These are phyloP conservation scores for Tolypocladium ophioglossoides DNA, from an alignment of 2,329 filamentous ascomycete genomes.

Conservation along the genomic window DNA sequence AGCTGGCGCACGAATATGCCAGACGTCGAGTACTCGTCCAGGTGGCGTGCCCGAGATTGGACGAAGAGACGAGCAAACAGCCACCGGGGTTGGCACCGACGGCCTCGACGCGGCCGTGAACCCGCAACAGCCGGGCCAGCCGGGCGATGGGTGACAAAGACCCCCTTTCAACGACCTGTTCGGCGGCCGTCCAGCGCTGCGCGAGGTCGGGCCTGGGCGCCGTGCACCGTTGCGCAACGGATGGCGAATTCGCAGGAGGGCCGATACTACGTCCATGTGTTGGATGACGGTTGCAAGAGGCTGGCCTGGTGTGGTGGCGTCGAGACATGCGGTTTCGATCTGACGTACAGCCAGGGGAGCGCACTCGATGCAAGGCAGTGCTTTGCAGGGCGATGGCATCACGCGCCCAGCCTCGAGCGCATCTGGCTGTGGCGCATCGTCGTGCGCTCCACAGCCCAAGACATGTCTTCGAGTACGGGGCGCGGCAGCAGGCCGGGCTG, in stretches of 20 bases:
- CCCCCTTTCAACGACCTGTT: not conserved
- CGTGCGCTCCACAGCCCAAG: not conserved
- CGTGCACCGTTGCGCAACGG: not conserved
- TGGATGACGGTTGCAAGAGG: not conserved
- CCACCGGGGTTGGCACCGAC: not conserved
- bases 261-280: not conserved
- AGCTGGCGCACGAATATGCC: not conserved
- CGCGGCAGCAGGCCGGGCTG: not conserved
- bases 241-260: not conserved
- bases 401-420: too few relatives aligned
- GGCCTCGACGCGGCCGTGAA: not conserved
- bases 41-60: not conserved
- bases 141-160: too few relatives aligned
- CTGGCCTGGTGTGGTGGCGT: not conserved
- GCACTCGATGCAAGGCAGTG: too few relatives aligned
- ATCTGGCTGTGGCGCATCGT: accelerated
- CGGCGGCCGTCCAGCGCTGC: not conserved
- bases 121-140: not conserved
- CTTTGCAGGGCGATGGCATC: too few relatives aligned
- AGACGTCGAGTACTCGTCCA: not conserved
- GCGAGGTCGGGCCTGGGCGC: not conserved
- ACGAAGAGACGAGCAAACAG: not conserved
- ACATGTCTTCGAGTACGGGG: not conserved
- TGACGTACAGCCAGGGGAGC: too few relatives aligned
- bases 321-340: not conserved